Percentiles rank a stretch among this genome's conserved stretches.
Conservation (phyloP, 2,329 filamentous ascomycete species). For the Hirsutella minnesotensis region DNA sequence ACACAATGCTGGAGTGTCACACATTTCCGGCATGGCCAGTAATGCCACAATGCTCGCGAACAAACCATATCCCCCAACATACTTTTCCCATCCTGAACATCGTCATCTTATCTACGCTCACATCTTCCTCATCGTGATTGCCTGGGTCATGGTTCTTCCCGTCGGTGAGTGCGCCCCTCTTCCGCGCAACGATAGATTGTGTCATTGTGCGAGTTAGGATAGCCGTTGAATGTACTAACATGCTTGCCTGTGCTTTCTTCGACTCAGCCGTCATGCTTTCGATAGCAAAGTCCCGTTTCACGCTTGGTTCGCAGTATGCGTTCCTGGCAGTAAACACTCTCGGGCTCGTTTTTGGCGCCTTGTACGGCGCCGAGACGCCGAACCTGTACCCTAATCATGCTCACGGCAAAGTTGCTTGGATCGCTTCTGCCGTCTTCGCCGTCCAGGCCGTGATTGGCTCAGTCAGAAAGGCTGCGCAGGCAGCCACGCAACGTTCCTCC, state of each 20-base stretch:
- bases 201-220: neutral
- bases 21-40: neutral
- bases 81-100: constrained; percentile 46
- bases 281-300: constrained; percentile 64
- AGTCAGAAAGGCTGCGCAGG: constrained; percentile 43
- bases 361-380: constrained; percentile 73
- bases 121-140: constrained; percentile 55
- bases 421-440: constrained; percentile 51
- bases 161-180: constrained; percentile 41
- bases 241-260: neutral
- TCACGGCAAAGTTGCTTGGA: constrained; percentile 85
- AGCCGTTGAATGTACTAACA: neutral
- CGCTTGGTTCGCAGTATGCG: constrained; percentile 54
- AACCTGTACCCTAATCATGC: constrained; percentile 79
- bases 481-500: neutral
- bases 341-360: constrained; percentile 50
- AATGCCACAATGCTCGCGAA: constrained; percentile 6
- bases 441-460: constrained; percentile 60
- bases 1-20: neutral
- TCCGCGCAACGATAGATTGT: neutral
- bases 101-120: constrained; percentile 52
- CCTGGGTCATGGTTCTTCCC: constrained; percentile 64
- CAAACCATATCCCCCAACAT: constrained; percentile 33
- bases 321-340: constrained; percentile 54
- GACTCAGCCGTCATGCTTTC: constrained; percentile 71